Percentiles rank a stretch among this genome's conserved stretches.
phyloP scores from a whole-genome alignment of 1,284 basidiomycete genomes.

The Melampsora abietis-canadensis region DNA sequence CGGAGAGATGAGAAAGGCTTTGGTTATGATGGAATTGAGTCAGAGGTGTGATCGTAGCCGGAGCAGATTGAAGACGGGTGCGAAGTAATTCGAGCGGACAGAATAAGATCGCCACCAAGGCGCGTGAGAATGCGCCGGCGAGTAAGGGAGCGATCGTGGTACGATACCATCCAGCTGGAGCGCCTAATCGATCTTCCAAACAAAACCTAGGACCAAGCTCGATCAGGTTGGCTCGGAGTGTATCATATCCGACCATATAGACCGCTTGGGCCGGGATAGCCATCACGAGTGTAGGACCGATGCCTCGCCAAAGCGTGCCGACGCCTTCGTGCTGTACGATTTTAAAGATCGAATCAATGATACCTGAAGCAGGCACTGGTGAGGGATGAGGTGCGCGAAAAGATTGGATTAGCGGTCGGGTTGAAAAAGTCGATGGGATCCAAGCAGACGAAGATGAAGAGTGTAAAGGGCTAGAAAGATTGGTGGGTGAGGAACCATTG shows the following conservation, averaged over 20 bases:
- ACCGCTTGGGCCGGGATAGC: constrained; percentile 86
- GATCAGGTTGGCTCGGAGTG: constrained; percentile 61
- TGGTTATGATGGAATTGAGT: constrained; percentile 3
- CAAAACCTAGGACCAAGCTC: constrained; percentile 24
- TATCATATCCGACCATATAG: constrained; percentile 96
- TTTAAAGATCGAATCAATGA: constrained; percentile 47
- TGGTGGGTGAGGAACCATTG: constrained; percentile 25
- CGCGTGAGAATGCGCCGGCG: constrained; percentile 78
- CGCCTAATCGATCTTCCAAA: constrained; percentile 4
- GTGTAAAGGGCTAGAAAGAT: constrained; percentile 23
- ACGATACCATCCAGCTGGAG: constrained; percentile 51
- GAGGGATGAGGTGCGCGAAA: constrained; percentile 21
- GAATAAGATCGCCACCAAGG: constrained; percentile 71
- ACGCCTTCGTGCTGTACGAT: constrained; percentile 49
- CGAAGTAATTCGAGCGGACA: constrained; percentile 91
- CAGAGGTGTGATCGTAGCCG: constrained; percentile 10
- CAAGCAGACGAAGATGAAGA: background rate
- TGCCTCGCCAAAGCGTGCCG: constrained; percentile 49
- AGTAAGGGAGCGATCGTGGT: constrained; percentile 71
- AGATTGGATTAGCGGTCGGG: constrained; percentile 24
- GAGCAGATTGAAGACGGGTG: constrained; percentile 78
- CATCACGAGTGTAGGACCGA: constrained; percentile 64
- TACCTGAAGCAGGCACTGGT: constrained; percentile 42
- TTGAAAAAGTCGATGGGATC: constrained; percentile 22
- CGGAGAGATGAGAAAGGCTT: no score